These are phyloP conservation scores for Fusarium sp. DNA, from an alignment of 2,329 filamentous ascomycete species.

Conservation along the genomic window DNA sequence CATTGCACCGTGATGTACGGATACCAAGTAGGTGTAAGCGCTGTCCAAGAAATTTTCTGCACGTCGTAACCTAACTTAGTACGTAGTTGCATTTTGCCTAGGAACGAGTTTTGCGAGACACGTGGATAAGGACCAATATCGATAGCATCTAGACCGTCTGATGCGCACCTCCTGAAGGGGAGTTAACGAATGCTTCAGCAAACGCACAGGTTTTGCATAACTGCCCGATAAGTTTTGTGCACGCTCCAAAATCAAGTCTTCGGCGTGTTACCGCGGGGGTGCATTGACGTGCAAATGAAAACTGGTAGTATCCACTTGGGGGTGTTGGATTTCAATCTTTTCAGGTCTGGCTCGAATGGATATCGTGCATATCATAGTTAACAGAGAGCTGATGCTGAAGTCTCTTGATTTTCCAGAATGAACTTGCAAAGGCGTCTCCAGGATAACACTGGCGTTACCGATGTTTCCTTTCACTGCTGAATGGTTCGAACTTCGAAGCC, in stretches of 20 bases:
- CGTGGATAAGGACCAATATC: conserved; percentile 31
- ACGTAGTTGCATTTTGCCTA: conserved; percentile 19
- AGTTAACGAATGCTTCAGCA: background rate
- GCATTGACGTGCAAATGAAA: conserved; percentile 43
- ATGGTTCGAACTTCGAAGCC: background rate
- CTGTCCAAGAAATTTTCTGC: conserved; percentile 5
- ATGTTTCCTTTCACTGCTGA: background rate
- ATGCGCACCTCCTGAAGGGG: conserved; percentile 20
- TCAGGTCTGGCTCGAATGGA: conserved; percentile 8
- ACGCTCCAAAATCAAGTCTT: conserved; percentile 2
- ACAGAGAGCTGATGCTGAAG: background rate
- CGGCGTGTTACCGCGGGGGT: conserved; percentile 14
- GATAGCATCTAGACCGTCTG: conserved; percentile 11
- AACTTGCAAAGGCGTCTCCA: background rate
- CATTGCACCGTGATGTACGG: background rate
- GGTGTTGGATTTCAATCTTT: conserved; percentile 11
- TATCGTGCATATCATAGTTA: background rate
- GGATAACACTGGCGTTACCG: background rate
- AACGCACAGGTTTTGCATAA: conserved; percentile 23
- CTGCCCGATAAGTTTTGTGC: conserved; percentile 13
- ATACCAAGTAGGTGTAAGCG: conserved; percentile 7
- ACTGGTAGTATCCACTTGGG: conserved; percentile 25
- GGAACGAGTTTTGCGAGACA: conserved; percentile 22
- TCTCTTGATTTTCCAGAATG: background rate
- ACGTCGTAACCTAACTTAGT: conserved; percentile 9